A percentile compares a stretch with the other conserved stretches of the same genome.
Conservation (phyloP, 495 filamentous ascomycete species). For the Aspergillus heteromorphus region DNA sequence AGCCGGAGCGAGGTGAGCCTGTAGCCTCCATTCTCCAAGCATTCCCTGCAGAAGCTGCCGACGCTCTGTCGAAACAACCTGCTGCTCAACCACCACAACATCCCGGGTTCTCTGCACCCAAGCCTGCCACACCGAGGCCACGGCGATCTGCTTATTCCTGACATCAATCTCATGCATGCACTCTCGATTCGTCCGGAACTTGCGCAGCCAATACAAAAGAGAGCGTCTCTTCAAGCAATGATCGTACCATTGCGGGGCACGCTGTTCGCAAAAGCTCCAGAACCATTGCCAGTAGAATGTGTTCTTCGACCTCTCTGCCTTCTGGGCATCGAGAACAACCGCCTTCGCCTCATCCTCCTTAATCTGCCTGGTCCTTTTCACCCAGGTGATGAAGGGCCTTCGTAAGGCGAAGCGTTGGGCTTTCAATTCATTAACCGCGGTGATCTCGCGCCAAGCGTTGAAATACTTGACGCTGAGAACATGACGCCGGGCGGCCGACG, state of each 20-base stretch:
- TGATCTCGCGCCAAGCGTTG: constrained; percentile 70
- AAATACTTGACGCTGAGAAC: constrained; percentile 69
- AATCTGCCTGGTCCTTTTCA: constrained; percentile 32
- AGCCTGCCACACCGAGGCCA: constrained; percentile 25
- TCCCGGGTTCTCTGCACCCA: constrained; percentile 28
- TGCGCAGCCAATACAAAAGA: constrained; percentile 42
- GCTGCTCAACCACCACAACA: constrained; percentile 22
- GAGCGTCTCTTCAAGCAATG: constrained; percentile 42
- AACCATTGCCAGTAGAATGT: constrained; percentile 53
- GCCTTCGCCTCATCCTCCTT: constrained; percentile 36
- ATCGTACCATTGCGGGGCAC: constrained; percentile 50
- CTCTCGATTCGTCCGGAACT: constrained; percentile 39
- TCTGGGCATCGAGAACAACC: constrained; percentile 32
- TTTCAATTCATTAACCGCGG: constrained; percentile 63
- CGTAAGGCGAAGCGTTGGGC: constrained; percentile 55
- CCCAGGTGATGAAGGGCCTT: constrained; percentile 55
- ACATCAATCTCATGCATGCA: constrained; percentile 36
- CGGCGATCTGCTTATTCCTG: constrained; percentile 20
- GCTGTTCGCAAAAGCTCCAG: constrained; percentile 46
- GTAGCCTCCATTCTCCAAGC: constrained; percentile 36
- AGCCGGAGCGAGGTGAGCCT: constrained; percentile 44
- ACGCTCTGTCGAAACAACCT: constrained; percentile 29
- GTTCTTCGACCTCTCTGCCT: constrained; percentile 38
- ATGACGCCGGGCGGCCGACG: constrained; percentile 58
- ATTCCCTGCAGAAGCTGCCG: constrained; percentile 25